Conservation (phyloP, 2,329 filamentous ascomycete genomes). For the Paraconiothyrium sp. region DNA sequence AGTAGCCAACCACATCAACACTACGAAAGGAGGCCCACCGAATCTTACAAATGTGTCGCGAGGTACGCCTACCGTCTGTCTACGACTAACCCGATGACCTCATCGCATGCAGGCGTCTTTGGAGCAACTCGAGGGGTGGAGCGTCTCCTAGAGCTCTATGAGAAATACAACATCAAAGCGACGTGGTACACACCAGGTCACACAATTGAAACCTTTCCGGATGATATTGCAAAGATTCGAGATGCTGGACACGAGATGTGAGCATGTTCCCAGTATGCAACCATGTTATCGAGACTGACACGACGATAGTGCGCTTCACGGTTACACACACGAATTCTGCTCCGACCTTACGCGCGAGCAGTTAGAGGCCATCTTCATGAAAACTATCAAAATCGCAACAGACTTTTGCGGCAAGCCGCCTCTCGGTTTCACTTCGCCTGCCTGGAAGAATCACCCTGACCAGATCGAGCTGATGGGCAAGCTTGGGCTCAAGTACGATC, state of each 20-base stretch:
- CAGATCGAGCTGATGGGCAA: conserved; percentile 49
- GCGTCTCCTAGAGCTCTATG: conserved; percentile 74
- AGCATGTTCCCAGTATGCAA: background rate
- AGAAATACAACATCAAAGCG: conserved; percentile 76
- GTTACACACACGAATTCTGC: conserved; percentile 22
- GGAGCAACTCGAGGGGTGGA: conserved; percentile 74
- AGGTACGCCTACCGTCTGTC: background rate
- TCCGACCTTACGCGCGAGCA: conserved; percentile 27
- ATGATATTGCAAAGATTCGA: conserved; percentile 66
- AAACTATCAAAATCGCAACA: conserved; percentile 42
- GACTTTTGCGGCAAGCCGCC: conserved; percentile 52
- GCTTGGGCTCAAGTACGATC: conserved; percentile 54
- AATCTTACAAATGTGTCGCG: conserved; percentile 7
- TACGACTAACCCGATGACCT: background rate
- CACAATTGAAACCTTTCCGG: conserved; percentile 71
- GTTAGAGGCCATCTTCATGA: conserved; percentile 42
- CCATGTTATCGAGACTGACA: background rate
- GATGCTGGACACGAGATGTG: conserved; percentile 69
- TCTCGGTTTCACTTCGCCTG: conserved; percentile 51
- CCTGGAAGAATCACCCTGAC: conserved; percentile 47
- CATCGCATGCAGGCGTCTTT: conserved; percentile 62
- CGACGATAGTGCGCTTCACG: conserved; percentile 63
- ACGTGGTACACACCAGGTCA: conserved; percentile 72
- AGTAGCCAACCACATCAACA: conserved; percentile 47
- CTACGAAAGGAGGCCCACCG: background rate